Evolutionary conservation across 2,329 filamentous ascomycete genomes (phyloP), one percentile per base, ranked within the genome.

Genomic region (Talaromyces sp.): DNA sequence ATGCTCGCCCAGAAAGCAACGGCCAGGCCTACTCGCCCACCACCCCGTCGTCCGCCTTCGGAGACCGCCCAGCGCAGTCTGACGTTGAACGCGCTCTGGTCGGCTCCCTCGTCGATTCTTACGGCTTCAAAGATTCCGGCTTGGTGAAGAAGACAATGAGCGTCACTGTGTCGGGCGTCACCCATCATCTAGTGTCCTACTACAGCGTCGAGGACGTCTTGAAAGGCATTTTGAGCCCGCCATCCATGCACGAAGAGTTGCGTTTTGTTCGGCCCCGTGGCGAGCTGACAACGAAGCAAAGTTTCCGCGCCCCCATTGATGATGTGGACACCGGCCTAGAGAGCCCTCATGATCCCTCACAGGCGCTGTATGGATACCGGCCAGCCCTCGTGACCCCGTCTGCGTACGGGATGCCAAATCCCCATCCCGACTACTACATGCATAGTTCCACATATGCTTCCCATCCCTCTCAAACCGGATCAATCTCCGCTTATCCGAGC

Each of bases 111-210:
- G 85, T 94, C n/a, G 92, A 96, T 75, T 92, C 89, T 0, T 96
- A 96, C 69, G 86, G 87, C 34, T 96, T 96, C 82, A 95, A 95
- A 70, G 81, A 87, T 14, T 85, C 87, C 1, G 92, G 93, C 0
- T 78, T 97, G 47, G 85, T 96, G 65, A 97, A 97, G 82, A 96
- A 96, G 81, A 96, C 92, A 0, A 92, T 96, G 75, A 94, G 89
- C 68, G 86, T 96, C 44, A 87, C 84, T 2, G 87, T 89, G 57
- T 83, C 88, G 30, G 89, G 89, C 2, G 84, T 92, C 2, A 87
- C 87, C 2, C 92, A 96, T 70, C 92, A 96, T 69, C 79, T 97
- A 57, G 92, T 96, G 47, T 93, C 89, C 16, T 97, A 97, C 73
- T 96, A 96, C 78, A 91, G 81, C 51, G 82, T 94, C 10, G 86